These are phyloP conservation scores for Begonia masoniana DNA, from an alignment of 306 rosid species.

Conservation along the genomic window DNA sequence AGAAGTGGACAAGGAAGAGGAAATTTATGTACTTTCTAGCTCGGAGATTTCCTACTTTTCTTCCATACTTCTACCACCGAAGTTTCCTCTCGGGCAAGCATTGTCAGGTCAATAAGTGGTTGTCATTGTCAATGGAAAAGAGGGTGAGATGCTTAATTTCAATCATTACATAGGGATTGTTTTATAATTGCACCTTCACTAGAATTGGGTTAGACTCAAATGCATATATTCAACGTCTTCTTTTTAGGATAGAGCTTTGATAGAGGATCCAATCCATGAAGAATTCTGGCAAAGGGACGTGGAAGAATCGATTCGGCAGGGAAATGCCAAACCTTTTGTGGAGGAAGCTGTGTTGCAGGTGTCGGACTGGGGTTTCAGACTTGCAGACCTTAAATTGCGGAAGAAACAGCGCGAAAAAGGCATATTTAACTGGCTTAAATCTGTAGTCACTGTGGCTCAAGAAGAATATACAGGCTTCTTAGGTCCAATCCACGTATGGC, in stretches of 20 bases:
- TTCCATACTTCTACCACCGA: conserved; percentile 48
- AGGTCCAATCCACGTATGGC: conserved; percentile 98
- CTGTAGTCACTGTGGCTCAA: conserved; percentile 38
- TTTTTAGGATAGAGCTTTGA: conserved; percentile 72
- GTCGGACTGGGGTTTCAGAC: conserved; percentile 93
- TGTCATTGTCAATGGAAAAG: conserved; percentile 71
- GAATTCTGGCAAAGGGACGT: conserved; percentile 97
- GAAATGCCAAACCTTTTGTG: conserved; percentile 56
- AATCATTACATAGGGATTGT: background rate
- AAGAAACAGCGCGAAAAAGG: conserved; percentile 39
- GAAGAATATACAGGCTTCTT: conserved; percentile 76
- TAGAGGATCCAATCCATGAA: conserved; percentile 89
- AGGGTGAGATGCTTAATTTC: conserved; percentile 44
- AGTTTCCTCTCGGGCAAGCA: conserved; percentile 95
- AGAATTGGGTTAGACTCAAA: too few relatives aligned
- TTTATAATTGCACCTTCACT: background rate
- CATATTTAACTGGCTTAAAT: conserved; percentile 58
- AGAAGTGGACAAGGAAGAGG: conserved; percentile 52
- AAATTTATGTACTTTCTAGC: conserved; percentile 65
- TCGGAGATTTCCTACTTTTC: conserved; percentile 48
- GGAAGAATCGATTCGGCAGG: conserved; percentile 92
- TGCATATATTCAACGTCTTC: background rate
- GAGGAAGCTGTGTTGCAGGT: conserved; percentile 90
- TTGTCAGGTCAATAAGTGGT: conserved; percentile 72
- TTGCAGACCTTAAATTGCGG: conserved; percentile 78